phyloP scores from a whole-genome alignment of 768 basidiomycete species.

The Lactarius hengduanensis region DNA sequence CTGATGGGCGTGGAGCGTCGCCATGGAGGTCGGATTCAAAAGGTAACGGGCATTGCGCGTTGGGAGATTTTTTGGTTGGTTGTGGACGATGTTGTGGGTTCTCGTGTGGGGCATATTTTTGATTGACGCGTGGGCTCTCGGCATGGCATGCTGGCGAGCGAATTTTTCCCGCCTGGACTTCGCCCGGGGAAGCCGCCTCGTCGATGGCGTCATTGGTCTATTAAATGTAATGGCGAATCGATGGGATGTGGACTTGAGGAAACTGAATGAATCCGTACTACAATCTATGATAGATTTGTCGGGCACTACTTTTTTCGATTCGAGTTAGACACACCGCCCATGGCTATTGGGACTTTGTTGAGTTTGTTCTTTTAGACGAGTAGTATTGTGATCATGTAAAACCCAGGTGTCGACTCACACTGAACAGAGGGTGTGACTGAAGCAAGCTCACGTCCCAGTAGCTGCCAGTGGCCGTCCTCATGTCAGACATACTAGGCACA shows the following conservation, averaged over 20 bases:
- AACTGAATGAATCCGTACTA: not conserved
- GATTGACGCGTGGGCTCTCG: slow-evolving; percentile 20
- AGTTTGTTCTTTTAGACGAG: no score
- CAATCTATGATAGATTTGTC: no score
- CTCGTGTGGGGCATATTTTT: slow-evolving; percentile 26
- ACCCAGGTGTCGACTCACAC: no score
- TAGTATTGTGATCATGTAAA: no score
- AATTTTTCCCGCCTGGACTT: not conserved
- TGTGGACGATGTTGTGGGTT: slow-evolving; percentile 44
- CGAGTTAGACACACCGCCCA: no score
- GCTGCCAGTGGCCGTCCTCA: no score
- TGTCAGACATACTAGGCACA: no score
- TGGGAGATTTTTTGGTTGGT: slow-evolving; percentile 47
- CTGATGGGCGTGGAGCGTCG: slow-evolving; percentile 53
- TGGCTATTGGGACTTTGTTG: no score
- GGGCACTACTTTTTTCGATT: no score
- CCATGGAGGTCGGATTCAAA: slow-evolving; percentile 50
- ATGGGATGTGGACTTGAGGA: not conserved
- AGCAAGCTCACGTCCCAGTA: no score
- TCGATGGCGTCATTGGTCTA: not conserved
- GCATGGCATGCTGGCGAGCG: slow-evolving; percentile 9
- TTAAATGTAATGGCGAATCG: not conserved
- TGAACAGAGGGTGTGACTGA: not conserved
- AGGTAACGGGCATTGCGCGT: slow-evolving; percentile 45
- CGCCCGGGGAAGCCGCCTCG: slow-evolving; percentile 11